Conservation (phyloP, 768 basidiomycete genomes). For the Amanita brunnescens region DNA sequence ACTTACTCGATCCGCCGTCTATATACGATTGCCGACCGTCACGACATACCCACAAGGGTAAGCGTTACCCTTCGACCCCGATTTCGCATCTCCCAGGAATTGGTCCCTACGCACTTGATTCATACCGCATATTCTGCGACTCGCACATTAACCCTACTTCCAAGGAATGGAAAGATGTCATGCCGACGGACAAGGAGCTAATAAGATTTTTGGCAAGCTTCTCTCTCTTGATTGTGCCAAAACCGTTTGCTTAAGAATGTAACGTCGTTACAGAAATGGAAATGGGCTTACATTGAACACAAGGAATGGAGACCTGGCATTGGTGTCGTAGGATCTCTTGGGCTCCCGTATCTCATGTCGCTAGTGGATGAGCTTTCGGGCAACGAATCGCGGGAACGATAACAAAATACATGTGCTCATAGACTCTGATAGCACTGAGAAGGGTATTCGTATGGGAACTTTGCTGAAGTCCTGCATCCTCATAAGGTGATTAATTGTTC, state of each 20-base stretch:
- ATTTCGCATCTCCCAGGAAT: slow-evolving; percentile 55
- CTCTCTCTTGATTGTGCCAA: no score
- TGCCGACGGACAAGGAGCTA: slow-evolving; percentile 63
- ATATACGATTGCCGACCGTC: neutral
- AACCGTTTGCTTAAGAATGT: neutral
- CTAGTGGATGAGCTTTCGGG: slow-evolving; percentile 29
- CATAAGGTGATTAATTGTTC: neutral
- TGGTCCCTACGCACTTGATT: slow-evolving; percentile 67
- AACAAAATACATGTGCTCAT: neutral
- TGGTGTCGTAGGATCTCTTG: slow-evolving; percentile 31
- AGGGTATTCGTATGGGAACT: no score
- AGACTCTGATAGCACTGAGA: no score
- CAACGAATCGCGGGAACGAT: no score
- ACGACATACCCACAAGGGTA: slow-evolving; percentile 11
- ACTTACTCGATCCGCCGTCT: neutral
- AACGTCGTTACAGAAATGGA: slow-evolving; percentile 45
- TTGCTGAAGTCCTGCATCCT: neutral
- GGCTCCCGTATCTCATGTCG: slow-evolving; percentile 28
- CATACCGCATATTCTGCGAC: slow-evolving; percentile 63
- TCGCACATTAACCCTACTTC: slow-evolving; percentile 20
- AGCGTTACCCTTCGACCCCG: slow-evolving; percentile 36
- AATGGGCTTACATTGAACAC: slow-evolving; percentile 53
- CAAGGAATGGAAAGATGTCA: slow-evolving; percentile 54
- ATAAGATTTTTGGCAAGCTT: slow-evolving; percentile 53
- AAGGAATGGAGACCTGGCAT: slow-evolving; percentile 40